These are phyloP conservation scores for Pythium utonaiense DNA, from an alignment of 352 stramenopile genomes.

Conservation along the genomic window DNA sequence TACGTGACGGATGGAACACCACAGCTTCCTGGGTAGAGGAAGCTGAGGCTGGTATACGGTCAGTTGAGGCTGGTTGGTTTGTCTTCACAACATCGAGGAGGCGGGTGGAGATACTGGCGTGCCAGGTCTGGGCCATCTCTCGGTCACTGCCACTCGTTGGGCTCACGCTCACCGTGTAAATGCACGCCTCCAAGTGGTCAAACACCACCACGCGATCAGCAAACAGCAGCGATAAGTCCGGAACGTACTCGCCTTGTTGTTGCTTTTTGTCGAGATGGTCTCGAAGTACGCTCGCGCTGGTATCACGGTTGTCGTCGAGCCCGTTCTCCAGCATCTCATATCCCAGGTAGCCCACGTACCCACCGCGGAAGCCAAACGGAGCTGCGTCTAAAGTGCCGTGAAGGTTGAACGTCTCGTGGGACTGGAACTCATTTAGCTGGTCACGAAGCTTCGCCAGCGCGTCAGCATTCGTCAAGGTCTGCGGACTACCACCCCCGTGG, in stretches of 20 bases:
- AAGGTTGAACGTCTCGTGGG: slow-evolving; percentile 30
- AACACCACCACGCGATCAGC: slow-evolving; percentile 86
- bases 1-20: slow-evolving; percentile 58
- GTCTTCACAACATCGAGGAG: slow-evolving; percentile 20
- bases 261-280: slow-evolving; percentile 27
- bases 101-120: slow-evolving; percentile 13
- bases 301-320: slow-evolving; percentile 15
- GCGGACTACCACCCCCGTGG: slow-evolving; percentile 4
- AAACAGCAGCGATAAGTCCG: slow-evolving; percentile 90
- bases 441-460: slow-evolving; percentile 33
- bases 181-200: slow-evolving; percentile 68
- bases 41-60: not conserved
- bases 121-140: slow-evolving; percentile 20
- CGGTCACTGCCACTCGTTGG: slow-evolving; percentile 16
- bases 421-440: slow-evolving; percentile 31
- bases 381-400: not conserved
- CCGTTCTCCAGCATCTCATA: slow-evolving; percentile 73
- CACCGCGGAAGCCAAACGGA: slow-evolving; percentile 78
- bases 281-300: slow-evolving; percentile 24
- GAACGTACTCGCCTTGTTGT: slow-evolving; percentile 37
- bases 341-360: slow-evolving; percentile 87
- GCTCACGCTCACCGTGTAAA: slow-evolving; percentile 80
- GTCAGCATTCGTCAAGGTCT: slow-evolving; percentile 23
- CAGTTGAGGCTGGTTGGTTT: not conserved
- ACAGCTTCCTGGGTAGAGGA: slow-evolving; percentile 25